Base-by-base conservation (phyloP, 768 basidiomycete species). In the Mrakia hoshinonis region DNA sequence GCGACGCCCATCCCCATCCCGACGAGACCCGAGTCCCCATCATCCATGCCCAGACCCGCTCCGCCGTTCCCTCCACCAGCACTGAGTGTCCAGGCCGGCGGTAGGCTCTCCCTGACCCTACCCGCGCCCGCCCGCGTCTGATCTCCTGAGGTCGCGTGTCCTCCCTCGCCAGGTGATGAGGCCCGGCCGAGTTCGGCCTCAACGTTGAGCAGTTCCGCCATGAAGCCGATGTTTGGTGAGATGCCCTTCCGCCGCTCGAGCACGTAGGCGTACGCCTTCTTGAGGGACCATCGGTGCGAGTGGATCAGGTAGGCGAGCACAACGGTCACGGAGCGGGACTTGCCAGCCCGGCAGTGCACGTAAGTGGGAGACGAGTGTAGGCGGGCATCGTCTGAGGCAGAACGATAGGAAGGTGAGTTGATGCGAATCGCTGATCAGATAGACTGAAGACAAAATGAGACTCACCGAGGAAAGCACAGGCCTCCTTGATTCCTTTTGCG, bases 221-320 rank as follows among this genome's bases (percentile, higher is more conserved):
- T 92, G 80, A 98, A 98, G 9, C 95, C 95, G 74, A 98, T 95
- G 77, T 96, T 97, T 12, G 94, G 95, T 18, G 91, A 93, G 75
- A 97, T 95, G 74, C 92, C 92, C 75, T 91, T 92, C 46, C 95
- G 86, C 11, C 92, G 86, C 76, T 94, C 94, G 49, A 91, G 84
- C 31, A 98, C 94, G 77, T 92, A 96, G 0, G 88, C 82, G 78
- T 97, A 98, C 1, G 95, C 92, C 47, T 86, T 86, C 39, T 91
- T 89, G 51, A 97, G 85, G 24, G 92, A 90, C 95, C 95, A 97
- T 77, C 93, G 92, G 77, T 96, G 93, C 12, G 93, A 90, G 76
- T 96, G 94, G 74, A 98, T 96, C 69, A 98, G 88, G 78, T 96
- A 97, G 2, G 91, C 94, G 83, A 98, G 92, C 49, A 96, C 94